A percentile compares a stretch with the other conserved stretches of the same genome.
Evolutionary conservation across 2,329 filamentous ascomycete species (phyloP).

Genomic region (Xylaria sp.): DNA sequence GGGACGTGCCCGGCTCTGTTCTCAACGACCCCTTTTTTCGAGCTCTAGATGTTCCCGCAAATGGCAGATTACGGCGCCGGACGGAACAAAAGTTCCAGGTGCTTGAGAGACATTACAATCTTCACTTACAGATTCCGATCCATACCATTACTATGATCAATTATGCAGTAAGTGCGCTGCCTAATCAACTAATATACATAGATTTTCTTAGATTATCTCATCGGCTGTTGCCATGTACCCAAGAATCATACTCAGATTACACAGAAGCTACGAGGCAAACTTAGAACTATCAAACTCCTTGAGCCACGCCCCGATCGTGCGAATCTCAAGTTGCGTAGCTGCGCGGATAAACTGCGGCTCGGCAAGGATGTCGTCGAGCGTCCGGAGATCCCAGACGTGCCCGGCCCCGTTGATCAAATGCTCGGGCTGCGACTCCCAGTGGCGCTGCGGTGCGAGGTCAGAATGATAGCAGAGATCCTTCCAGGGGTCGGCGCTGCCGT

Average conservation of each 20-base stretch:
- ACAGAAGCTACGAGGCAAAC: constrained; percentile 10
- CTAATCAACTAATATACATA: neutral
- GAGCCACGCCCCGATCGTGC: constrained; percentile 60
- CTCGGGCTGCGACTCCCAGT: constrained; percentile 57
- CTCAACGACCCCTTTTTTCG: too few species aligned
- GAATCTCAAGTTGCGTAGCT: constrained; percentile 34
- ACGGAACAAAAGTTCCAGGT: neutral
- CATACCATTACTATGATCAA: neutral
- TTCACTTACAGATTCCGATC: neutral
- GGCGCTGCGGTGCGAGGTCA: constrained; percentile 52
- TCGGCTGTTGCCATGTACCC: neutral
- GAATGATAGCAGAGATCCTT: constrained; percentile 63
- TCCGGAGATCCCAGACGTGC: constrained; percentile 61
- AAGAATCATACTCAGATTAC: constrained; percentile 1
- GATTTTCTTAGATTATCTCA: neutral
- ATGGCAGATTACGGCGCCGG: too few species aligned
- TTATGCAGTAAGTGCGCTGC: neutral
- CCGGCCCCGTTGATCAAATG: constrained; percentile 62
- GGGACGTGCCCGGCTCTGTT: too few species aligned
- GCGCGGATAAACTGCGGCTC: constrained; percentile 35
- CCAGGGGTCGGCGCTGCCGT: constrained; percentile 65
- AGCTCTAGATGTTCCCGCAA: too few species aligned
- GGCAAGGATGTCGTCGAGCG: constrained; percentile 25
- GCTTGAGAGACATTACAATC: neutral
- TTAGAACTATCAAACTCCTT: constrained; percentile 45